A percentile compares a stretch with the other conserved stretches of the same genome.
Conservation (phyloP, 345 rosid genomes). For the Pistacia vera region DNA sequence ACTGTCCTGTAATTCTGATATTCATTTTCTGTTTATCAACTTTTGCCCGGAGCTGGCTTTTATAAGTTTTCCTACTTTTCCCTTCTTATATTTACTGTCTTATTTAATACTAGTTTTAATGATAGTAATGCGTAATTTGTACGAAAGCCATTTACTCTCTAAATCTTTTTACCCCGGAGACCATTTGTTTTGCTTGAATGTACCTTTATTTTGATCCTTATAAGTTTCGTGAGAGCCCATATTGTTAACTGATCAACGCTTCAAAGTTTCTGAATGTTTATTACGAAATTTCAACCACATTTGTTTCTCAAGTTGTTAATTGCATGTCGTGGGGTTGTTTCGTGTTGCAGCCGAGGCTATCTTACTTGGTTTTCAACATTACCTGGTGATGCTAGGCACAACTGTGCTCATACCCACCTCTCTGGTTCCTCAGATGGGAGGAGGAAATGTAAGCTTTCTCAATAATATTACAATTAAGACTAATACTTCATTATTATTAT, state of each 20-base stretch:
- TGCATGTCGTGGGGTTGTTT: constrained; percentile 18
- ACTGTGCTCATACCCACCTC: constrained; percentile 81
- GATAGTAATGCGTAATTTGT: background rate
- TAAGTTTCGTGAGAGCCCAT: background rate
- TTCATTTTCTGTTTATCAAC: constrained; percentile 12
- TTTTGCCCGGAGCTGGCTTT: background rate
- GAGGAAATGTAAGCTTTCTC: constrained; percentile 69
- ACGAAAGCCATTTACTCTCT: background rate
- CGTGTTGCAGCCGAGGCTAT: constrained; percentile 83
- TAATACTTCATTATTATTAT: background rate
- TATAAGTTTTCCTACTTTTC: background rate
- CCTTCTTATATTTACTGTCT: background rate
- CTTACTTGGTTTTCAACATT: constrained; percentile 92
- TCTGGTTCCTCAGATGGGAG: constrained; percentile 96
- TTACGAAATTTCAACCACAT: constrained; percentile 1
- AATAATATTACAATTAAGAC: background rate
- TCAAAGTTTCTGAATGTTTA: background rate
- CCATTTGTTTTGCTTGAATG: background rate
- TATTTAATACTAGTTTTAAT: background rate
- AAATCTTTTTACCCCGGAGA: background rate
- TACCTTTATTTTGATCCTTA: background rate
- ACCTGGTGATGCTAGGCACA: constrained; percentile 97
- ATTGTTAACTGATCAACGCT: background rate
- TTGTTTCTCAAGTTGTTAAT: constrained; percentile 12
- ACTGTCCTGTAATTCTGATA: constrained; percentile 4